Conservation (phyloP, 192 early-diverging fungal species). For the Powellomyces hirtus region DNA sequence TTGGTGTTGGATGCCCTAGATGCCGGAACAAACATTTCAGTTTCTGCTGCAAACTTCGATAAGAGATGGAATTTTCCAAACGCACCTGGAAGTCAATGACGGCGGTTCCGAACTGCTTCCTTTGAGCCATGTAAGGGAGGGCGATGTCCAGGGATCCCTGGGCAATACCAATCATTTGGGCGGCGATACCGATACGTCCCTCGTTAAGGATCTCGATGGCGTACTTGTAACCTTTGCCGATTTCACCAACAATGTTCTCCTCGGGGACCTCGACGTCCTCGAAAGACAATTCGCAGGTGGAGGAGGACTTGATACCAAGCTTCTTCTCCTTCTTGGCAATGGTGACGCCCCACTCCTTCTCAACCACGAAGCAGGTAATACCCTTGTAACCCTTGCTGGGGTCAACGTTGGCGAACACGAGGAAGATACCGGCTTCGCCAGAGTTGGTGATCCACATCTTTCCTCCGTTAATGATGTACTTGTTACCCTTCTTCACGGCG, state of each 20-base stretch:
- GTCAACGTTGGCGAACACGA: constrained; percentile 98
- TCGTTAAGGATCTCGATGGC: constrained; percentile 98
- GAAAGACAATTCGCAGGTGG: constrained; percentile 91
- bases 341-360: constrained; percentile 86
- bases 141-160: constrained; percentile 89
- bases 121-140: constrained; percentile 88
- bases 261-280: constrained; percentile 87
- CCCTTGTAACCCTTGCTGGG: constrained; percentile 92
- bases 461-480: constrained; percentile 78
- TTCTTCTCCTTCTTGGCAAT: constrained; percentile 97
- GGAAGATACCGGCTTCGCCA: constrained; percentile 90
- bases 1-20: constrained; percentile 73
- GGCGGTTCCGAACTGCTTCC: constrained; percentile 85
- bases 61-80: background rate
- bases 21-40: background rate
- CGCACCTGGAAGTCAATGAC: constrained; percentile 85
- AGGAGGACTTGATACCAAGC: constrained; percentile 95
- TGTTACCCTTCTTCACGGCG: constrained; percentile 81
- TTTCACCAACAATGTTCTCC: constrained; percentile 83
- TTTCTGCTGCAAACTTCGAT: background rate
- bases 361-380: constrained; percentile 95
- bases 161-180: constrained; percentile 96
- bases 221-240: constrained; percentile 97
- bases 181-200: constrained; percentile 97
- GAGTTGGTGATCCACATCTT: constrained; percentile 81